Conservation (phyloP, 352 stramenopile genomes). For the Phytophthora sojae region DNA sequence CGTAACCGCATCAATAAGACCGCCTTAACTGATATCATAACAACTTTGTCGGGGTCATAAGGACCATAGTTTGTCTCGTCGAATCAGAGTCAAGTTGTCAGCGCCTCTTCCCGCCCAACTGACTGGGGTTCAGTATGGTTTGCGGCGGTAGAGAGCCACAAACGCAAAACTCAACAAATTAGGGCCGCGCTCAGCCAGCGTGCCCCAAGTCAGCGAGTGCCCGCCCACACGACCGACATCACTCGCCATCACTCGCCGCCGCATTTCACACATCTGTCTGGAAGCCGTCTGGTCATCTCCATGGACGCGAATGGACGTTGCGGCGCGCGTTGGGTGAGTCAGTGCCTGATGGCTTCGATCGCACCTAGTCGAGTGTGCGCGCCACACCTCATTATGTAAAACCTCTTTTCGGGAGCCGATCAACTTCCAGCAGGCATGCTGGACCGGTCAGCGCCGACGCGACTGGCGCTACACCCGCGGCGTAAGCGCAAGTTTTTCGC, state of each 20-base stretch:
- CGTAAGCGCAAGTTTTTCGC: constrained; percentile 86
- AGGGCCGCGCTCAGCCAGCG: constrained; percentile 1
- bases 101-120: constrained; percentile 21
- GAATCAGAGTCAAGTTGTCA: constrained; percentile 38
- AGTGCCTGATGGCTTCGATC: constrained; percentile 22
- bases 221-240: neutral
- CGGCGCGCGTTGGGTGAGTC: neutral
- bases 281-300: constrained; percentile 16
- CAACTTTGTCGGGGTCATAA: neutral
- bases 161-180: neutral
- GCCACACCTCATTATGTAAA: constrained; percentile 25
- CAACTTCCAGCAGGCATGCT: neutral
- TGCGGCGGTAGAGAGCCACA: constrained; percentile 7
- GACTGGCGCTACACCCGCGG: constrained; percentile 56
- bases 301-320: neutral
- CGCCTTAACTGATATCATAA: neutral
- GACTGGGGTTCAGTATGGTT: constrained; percentile 27
- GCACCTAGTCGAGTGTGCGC: neutral
- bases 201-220: neutral
- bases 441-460: neutral
- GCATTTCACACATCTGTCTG: constrained; percentile 8
- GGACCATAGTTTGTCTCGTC: no score
- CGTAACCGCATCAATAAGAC: no score
- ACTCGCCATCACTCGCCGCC: constrained; percentile 12
- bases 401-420: neutral